Evolutionary conservation across 768 basidiomycete genomes (phyloP).

Genomic region (Kondoa malvinella): DNA sequence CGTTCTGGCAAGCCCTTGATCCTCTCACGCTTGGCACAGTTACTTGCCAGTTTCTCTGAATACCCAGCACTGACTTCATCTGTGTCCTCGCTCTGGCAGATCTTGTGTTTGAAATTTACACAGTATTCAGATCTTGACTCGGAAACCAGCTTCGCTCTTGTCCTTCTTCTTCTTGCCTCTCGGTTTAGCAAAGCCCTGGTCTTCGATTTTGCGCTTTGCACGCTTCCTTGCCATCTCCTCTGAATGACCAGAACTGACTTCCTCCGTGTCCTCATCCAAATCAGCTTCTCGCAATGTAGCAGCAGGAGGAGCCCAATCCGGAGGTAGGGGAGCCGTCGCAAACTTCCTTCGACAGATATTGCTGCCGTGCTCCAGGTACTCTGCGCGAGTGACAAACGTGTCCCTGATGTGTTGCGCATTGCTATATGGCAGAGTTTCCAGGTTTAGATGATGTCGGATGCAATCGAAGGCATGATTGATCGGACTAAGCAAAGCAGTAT

Average conservation of each 20-base stretch:
- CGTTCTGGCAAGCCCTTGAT: no score
- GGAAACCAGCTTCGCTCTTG: not conserved
- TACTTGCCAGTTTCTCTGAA: no score
- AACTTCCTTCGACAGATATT: conserved; percentile 60
- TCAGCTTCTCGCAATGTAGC: conserved; percentile 3
- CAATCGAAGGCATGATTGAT: conserved; percentile 49
- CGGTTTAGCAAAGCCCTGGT: not conserved
- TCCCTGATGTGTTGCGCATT: conserved; percentile 35
- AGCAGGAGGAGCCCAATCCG: conserved; percentile 4
- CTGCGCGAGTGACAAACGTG: conserved; percentile 52
- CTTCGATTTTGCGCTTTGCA: not conserved
- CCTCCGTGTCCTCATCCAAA: not conserved
- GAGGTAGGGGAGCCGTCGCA: not conserved
- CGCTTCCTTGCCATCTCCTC: conserved; percentile 1
- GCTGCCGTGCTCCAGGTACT: conserved; percentile 71
- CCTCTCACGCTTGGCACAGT: no score
- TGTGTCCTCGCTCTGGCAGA: no score
- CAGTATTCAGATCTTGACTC: not conserved
- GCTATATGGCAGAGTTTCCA: conserved; percentile 22
- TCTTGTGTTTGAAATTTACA: no score
- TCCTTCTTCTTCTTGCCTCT: not conserved
- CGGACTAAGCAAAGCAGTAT: conserved; percentile 36
- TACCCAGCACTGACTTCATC: no score
- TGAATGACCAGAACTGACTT: conserved; percentile 3
- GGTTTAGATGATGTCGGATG: conserved; percentile 25